Percentiles rank a stretch among this genome's conserved stretches.
Conservation (phyloP, 352 stramenopile genomes). For the Pythium vanterpoolii region DNA sequence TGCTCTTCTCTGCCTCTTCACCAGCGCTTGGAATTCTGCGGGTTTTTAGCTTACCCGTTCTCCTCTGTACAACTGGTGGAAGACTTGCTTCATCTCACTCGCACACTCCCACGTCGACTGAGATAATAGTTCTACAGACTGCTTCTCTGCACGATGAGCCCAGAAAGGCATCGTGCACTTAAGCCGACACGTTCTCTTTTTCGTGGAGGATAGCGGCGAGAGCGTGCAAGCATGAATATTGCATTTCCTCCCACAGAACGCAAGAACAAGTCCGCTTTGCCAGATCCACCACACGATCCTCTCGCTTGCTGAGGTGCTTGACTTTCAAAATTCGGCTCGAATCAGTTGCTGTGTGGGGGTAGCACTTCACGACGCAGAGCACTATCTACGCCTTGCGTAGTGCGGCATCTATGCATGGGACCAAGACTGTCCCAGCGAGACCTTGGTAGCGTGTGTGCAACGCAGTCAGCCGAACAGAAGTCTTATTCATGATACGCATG, state of each 20-base stretch:
- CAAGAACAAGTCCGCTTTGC: not conserved
- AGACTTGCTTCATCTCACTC: no score
- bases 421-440: no score
- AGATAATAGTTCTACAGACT: not conserved
- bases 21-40: no score
- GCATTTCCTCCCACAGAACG: constrained; percentile 1
- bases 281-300: not conserved
- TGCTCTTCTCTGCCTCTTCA: no score
- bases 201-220: not conserved
- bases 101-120: constrained; percentile 1
- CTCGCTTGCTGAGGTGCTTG: not conserved
- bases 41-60: no score
- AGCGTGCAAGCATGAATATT: not conserved
- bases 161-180: not conserved
- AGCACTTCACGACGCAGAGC: no score
- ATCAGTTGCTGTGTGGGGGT: not conserved
- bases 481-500: no score
- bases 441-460: no score
- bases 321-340: not conserved
- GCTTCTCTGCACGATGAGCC: not conserved
- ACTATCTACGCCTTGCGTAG: constrained; percentile 4
- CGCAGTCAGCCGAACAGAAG: no score
- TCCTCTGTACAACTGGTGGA: no score
- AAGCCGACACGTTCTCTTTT: not conserved
- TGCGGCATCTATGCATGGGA: not conserved